These are phyloP conservation scores for Pseudozyma pruni DNA, from an alignment of 1,284 basidiomycete species.

Conservation along the genomic window DNA sequence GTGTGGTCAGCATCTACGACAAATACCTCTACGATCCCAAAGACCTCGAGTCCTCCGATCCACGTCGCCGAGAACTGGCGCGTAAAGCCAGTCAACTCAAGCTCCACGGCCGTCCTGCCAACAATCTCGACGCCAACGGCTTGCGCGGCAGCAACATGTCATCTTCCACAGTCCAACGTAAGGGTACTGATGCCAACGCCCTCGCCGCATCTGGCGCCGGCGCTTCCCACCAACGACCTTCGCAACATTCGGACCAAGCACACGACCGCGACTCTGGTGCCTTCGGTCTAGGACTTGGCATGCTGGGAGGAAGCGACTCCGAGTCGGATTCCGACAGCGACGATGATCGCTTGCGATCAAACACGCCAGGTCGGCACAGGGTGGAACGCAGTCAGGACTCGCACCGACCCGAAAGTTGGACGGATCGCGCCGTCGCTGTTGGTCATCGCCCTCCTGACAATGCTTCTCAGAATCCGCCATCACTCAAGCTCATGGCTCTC, in stretches of 20 bases:
- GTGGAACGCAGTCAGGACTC: constrained; percentile 5
- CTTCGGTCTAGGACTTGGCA: constrained; percentile 52
- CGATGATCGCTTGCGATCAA: constrained; percentile 26
- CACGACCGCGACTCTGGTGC: constrained; percentile 47
- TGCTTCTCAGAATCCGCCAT: constrained; percentile 62
- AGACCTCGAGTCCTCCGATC: constrained; percentile 52
- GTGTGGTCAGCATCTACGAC: constrained; percentile 60
- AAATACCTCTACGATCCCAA: constrained; percentile 58
- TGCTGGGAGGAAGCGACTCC: constrained; percentile 44
- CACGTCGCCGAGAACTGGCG: constrained; percentile 48
- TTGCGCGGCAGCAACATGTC: constrained; percentile 15
- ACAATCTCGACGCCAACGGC: constrained; percentile 45
- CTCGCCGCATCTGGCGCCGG: no score
- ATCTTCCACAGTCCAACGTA: constrained; percentile 17
- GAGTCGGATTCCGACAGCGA: constrained; percentile 53
- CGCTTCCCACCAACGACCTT: constrained; percentile 11
- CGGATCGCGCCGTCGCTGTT: constrained; percentile 56
- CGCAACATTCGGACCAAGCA: constrained; percentile 6
- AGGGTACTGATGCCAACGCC: no score
- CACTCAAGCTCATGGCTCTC: constrained; percentile 59
- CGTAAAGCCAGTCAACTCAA: constrained; percentile 48
- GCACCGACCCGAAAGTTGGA: constrained; percentile 51
- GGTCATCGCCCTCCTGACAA: constrained; percentile 58
- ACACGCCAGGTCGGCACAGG: constrained; percentile 1
- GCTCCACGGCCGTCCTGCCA: constrained; percentile 39